Evolutionary conservation across 1,139 yeast species (phyloP), one percentile per base, ranked within the genome.

Genomic region (Yamadazyma diospyri): DNA sequence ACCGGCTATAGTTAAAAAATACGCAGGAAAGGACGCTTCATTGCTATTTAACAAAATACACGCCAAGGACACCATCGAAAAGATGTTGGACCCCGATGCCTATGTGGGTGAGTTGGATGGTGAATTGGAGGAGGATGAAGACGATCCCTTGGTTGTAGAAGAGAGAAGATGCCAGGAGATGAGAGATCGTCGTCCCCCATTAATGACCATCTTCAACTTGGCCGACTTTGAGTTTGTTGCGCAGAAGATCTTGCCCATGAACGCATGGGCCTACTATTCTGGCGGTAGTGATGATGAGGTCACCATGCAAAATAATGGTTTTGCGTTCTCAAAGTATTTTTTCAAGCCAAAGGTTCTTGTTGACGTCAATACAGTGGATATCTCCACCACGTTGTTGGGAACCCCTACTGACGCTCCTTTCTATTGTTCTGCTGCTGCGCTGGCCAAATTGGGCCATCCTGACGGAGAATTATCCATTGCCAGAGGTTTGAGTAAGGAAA

Each of bases 201-300:
- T 83, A 21, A 57, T 69, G 4, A 71, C 69, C 41, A 66, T 81
- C 41, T 74, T 70, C 55, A 81, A 81, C 48, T 45, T 80, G 38
- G 69, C 74, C 37, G 94, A 84, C 51, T 85, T 87, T 47, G 95
- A 87, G 53, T 70, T 71, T 42, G 73, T 87, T 27, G 95, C 95
- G 1, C 70, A 82, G 31, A 69, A 74, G 39, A 78, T 82, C 29
- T 60, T 86, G 59, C 69, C 82, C 19, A 73, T 72, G 34, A 71
- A 77, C 11, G 94, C 89, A 0, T 82, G 94, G 87, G 87, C 87
- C 6, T 87, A 87, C 57, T 87, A 84, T 54, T 80, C 89, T 2
- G 78, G 87, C 20, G 96, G 88, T n/a, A 70, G 92, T 11, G 95
- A 86, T 52, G 95, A 87, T 55, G 95, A 87, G 59, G 73, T 87